A percentile compares a stretch with the other conserved stretches of the same genome.
Conservation (phyloP, 2,329 filamentous ascomycete species). For the Sporothrix globosa region DNA sequence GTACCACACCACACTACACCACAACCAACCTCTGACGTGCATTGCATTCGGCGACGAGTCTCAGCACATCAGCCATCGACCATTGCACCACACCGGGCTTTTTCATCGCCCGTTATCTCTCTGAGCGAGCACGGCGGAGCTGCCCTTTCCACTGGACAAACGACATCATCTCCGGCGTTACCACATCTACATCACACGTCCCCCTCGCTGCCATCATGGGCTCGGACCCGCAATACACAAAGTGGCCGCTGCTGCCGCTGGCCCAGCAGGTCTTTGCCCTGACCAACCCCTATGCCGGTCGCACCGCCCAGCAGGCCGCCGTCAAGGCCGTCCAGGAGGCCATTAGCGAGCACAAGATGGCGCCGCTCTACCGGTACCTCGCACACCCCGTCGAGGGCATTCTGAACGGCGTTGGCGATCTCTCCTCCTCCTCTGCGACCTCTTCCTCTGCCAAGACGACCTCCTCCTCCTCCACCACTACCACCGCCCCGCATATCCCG, state of each 20-base stretch:
- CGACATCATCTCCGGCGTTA: not conserved
- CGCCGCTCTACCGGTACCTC: constrained; percentile 81
- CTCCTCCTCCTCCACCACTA: not conserved
- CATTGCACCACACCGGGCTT: not conserved
- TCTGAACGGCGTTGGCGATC: constrained; percentile 75
- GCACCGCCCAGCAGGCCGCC: constrained; percentile 68
- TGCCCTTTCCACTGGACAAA: constrained; percentile 10
- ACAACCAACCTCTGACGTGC: not conserved
- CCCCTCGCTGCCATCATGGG: constrained; percentile 57
- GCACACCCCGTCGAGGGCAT: constrained; percentile 81
- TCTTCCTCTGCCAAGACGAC: constrained; percentile 38
- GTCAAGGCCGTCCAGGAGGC: constrained; percentile 78
- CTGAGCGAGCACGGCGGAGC: not conserved
- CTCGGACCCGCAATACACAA: constrained; percentile 82
- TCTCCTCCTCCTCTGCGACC: constrained; percentile 38
- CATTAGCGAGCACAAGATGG: constrained; percentile 83
- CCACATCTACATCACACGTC: not conserved
- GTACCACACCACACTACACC: not conserved
- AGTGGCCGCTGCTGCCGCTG: constrained; percentile 79
- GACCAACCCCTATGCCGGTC: constrained; percentile 75
- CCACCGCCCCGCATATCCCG: constrained; percentile 34
- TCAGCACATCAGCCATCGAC: not conserved
- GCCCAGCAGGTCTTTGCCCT: constrained; percentile 85
- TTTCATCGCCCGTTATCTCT: not conserved
- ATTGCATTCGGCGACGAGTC: not conserved